Evolutionary conservation across 2,329 filamentous ascomycete genomes (phyloP), one percentile per base, ranked within the genome.

Genomic region (Hypocreales sp.): DNA sequence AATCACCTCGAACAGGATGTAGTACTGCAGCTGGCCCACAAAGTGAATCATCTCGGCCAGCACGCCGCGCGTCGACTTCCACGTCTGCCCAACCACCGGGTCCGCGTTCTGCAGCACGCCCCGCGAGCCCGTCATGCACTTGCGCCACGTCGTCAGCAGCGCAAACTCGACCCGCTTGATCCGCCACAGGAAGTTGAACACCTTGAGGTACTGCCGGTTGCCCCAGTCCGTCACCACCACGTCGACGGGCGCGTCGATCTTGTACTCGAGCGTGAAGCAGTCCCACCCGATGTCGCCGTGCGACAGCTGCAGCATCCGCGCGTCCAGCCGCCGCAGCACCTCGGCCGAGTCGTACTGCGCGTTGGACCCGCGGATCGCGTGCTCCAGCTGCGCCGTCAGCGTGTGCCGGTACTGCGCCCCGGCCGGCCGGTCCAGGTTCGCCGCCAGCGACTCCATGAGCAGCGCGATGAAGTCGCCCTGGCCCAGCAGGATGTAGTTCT

Each of bases 31-130:
- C 53, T 98, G 90, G 36, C 83, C 83, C 44, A 95, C 77, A 46
- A 98, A 95, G 50, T 98, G 92, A 11, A 95, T 82, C 90, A 98
- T 98, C 53, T 98, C 92, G 9, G 87, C 86, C 20, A 95, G 73
- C 12, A 77, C 75, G 32, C 86, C 90, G 31, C 87, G 69, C 5
- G 86, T 92, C 10, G 68, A 73, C 48, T 93, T 94, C 90, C 90
- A 98, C 28, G 87, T 79, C 33, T 74, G 61, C 16, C 69, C 69
- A 15, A 92, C 72, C 34, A 70, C 68, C 4, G 56, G 48, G 26
- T 83, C 75, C 4, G 79, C 68, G 18, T 71, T 79, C 35, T 79
- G 77, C 6, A 98, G 67, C 1, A 95, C 84, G n/a, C 87, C 84
- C 33, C 90, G 71, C 4, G 86, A 74, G 24, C 90, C 90, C 0